Base-by-base conservation (phyloP, 331 rosid species). In the Malus hybrid region DNA sequence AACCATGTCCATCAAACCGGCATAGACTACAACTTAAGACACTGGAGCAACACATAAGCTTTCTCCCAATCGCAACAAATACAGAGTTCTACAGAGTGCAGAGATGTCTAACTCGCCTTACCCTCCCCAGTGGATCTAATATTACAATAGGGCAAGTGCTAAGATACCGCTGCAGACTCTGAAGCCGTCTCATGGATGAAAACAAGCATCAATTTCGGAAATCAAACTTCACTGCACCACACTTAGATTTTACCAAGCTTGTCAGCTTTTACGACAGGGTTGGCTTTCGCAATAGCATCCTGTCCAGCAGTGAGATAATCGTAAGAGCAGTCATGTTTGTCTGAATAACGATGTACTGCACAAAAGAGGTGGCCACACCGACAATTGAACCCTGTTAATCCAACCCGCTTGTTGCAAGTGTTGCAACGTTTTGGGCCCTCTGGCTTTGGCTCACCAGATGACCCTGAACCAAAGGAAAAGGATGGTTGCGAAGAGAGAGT, bases 311-410 rank as follows among this genome's bases (percentile, higher is more conserved):
- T 85, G 68, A 86, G 96, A 75, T 93, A 93, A 71, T 93, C 98
- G 57, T 86, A 89, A 28, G 90, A 87, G 76, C 97, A 93, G 27
- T 76, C 75, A 67, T 91, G 98, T 70, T 93, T 93, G 90, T 91
- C 97, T 3, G 97, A 93, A 82, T 89, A 93, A 75, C 93, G 98
- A 85, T 93, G 97, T 46, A 85, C 84, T 27, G 92, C 83, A 78
- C 98, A 93, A 81, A 85, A 91, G 64, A 89, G 86, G 73, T 83
- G 79, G 65, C 96, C 98, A 29, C 97, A 93, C 33, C 96, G 87
- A 80, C 98, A 93, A 73, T 81, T 90, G 84, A 93, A 93, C 70
- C 98, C 98, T 18, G 96, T 93, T 76, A 93, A 87, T 69, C 97
- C 97, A 76, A 93, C 93, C 78, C 93, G 86, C 89, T 93, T 91